Evolutionary conservation across 768 basidiomycete species (phyloP).

Genomic region (Lentinula lateritia): DNA sequence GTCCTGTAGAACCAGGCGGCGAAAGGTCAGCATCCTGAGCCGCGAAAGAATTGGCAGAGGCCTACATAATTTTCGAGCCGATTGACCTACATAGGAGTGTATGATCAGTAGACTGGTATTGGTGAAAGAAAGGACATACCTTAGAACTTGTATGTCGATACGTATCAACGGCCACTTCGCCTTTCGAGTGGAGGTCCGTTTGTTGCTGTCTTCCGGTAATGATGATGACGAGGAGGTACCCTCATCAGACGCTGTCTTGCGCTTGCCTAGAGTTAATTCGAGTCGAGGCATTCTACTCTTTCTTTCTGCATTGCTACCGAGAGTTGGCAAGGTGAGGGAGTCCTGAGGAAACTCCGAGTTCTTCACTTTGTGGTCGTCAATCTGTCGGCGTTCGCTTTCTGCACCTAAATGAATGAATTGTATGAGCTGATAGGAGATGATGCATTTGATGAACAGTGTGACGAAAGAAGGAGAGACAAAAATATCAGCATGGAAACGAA

Average conservation of each 20-base stretch:
- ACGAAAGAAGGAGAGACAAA: neutral
- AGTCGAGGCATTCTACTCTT: neutral
- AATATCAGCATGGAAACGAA: neutral
- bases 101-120: neutral
- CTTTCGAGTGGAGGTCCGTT: neutral
- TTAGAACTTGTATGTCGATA: constrained; percentile 1
- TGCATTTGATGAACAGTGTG: neutral
- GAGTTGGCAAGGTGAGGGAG: neutral
- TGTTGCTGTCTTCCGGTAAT: neutral
- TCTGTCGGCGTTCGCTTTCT: neutral
- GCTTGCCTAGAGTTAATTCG: neutral
- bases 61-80: neutral
- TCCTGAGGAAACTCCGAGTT: neutral
- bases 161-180: neutral
- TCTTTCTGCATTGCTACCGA: neutral
- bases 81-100: neutral
- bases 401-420: neutral
- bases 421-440: neutral
- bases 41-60: neutral
- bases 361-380: neutral
- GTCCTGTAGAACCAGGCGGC: neutral
- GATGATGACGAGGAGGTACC: neutral
- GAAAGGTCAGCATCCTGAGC: neutral
- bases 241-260: neutral
- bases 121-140: neutral